phyloP scores from a whole-genome alignment of 139 green algal genomes.

The Chlamydomonas eustigma region DNA sequence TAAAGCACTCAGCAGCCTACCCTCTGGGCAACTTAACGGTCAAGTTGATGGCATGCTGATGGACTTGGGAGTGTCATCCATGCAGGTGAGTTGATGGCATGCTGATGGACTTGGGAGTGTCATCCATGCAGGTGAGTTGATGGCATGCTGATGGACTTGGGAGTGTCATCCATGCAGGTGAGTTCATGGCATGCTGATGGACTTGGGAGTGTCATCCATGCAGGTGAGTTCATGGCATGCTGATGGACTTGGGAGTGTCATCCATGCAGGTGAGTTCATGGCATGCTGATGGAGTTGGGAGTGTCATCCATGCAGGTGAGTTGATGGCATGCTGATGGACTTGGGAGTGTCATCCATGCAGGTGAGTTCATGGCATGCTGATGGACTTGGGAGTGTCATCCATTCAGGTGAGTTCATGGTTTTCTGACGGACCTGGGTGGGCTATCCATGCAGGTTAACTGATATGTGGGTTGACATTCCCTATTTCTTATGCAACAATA shows the following conservation, averaged over 20 bases:
- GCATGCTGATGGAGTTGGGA: conserved; percentile 90
- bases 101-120: conserved; percentile 91
- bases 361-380: conserved; percentile 76
- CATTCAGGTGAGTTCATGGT: conserved; percentile 74
- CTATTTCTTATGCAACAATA: no score
- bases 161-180: conserved; percentile 87
- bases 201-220: conserved; percentile 96
- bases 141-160: conserved; percentile 89
- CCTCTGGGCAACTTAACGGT: not conserved
- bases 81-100: conserved; percentile 91
- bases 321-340: conserved; percentile 90
- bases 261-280: conserved; percentile 84
- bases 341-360: conserved; percentile 93
- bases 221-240: conserved; percentile 67
- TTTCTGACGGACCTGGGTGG: conserved; percentile 93
- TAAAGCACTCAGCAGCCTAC: not conserved
- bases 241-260: conserved; percentile 92
- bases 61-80: conserved; percentile 93
- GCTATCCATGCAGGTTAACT: conserved; percentile 92
- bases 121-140: conserved; percentile 84
- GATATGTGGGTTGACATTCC: no score
- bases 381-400: conserved; percentile 94
- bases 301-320: conserved; percentile 85
- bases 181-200: conserved; percentile 85
- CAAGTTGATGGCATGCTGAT: conserved; percentile 82